phyloP scores from a whole-genome alignment of 2,329 filamentous ascomycete species.

The Colletotrichum magnum region DNA sequence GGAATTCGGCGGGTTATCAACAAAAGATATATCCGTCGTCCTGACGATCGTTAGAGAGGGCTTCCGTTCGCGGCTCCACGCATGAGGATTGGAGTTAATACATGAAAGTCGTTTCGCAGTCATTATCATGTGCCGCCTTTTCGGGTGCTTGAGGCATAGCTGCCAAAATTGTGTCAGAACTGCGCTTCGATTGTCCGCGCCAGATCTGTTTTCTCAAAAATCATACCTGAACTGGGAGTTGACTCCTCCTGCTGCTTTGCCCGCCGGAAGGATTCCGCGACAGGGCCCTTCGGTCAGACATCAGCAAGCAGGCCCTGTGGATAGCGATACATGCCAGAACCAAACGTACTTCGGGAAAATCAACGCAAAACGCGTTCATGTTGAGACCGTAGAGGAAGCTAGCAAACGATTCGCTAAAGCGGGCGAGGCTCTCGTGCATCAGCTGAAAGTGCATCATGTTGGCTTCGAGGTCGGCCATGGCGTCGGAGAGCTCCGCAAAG shows the following conservation, averaged over 20 bases:
- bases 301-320: not conserved
- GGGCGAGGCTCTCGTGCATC: slow-evolving; percentile 93
- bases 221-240: slow-evolving; percentile 18
- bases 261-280: slow-evolving; percentile 84
- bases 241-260: slow-evolving; percentile 70
- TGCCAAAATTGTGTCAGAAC: not conserved
- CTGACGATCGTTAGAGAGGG: slow-evolving; percentile 58
- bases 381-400: slow-evolving; percentile 96
- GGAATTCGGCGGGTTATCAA: slow-evolving; percentile 82
- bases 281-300: slow-evolving; percentile 74
- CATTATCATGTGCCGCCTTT: slow-evolving; percentile 54
- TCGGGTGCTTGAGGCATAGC: slow-evolving; percentile 37
- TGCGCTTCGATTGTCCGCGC: not conserved
- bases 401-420: slow-evolving; percentile 96
- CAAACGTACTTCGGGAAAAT: slow-evolving; percentile 86
- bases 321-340: slow-evolving; percentile 10
- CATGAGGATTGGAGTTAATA: slow-evolving; percentile 50
- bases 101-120: slow-evolving; percentile 89
- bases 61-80: not conserved
- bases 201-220: not conserved
- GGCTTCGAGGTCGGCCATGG: slow-evolving; percentile 94
- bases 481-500: slow-evolving; percentile 93
- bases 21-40: slow-evolving; percentile 92
- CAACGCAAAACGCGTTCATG: slow-evolving; percentile 99
- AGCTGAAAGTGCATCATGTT: slow-evolving; percentile 98